Evolutionary conservation across 345 rosid species (phyloP), one percentile per base, ranked within the genome.

Genomic region (Physaria fendleri): DNA sequence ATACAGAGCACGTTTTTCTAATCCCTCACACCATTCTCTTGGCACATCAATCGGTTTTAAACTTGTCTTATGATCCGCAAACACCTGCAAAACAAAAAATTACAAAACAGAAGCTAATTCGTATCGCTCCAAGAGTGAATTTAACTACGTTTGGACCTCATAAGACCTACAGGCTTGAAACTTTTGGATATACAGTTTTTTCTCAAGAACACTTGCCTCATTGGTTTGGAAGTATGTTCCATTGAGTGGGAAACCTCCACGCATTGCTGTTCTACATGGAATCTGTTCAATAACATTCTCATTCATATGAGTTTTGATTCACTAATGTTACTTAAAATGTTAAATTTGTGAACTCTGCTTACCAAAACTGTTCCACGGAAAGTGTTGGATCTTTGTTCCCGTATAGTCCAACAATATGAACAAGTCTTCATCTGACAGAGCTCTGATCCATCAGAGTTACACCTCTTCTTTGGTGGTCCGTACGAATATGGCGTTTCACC

Each of bases 191-290:
- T n/a, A n/a, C n/a, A n/a, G n/a, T n/a, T n/a, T n/a, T n/a, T n/a
- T n/a, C n/a, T n/a, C n/a, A 30, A 6, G 38, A 21, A 5, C 1
- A 48, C 53, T 77, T 12, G 69, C 93, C 83, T 87, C 93, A n/a
- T 85, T 87, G 3, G 75, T 68, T 65, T 87, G 97, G 52, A 85
- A 89, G 21, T 90, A 90, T 4, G 95, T 87, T 23, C 93, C 95
- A 33, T 85, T 87, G 6, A 90, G 72, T 30, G 95, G 93, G 62
- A 90, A 90, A 18, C 75, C 53, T 2, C 68, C 76, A 48, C 75
- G 66, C 64, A 64, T 68, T 8, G 88, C 86, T 14, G 81, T 81
- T 71, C 85, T 64, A 64, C 77, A 80, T 0, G 95, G 97, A 58
- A 90, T 78, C 87, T 90, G 71, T 29, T 30, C 21, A 38, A 44